Base-by-base conservation (phyloP, 306 rosid species). In the Prinsepia uniflora region DNA sequence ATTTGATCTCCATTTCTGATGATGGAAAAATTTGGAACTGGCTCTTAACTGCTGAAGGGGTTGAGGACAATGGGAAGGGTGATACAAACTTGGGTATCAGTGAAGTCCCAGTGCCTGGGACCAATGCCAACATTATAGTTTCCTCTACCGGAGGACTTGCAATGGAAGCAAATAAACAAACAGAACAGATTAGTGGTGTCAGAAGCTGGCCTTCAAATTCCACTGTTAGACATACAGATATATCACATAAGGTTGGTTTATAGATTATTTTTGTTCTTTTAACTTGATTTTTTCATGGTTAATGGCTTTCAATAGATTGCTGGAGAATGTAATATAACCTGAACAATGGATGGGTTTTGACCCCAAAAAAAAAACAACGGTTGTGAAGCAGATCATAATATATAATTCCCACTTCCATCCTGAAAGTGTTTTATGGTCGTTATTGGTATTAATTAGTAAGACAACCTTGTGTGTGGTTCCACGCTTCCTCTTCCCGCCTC, bases 1-100 rank as follows among this genome's bases (percentile, higher is more conserved):
- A 80, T 76, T 81, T 89, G 89, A 78, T 95, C 77, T 95, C 97
- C 76, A 83, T 91, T 78, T 91, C 96, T 62, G 97, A 91, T 75
- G 99, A 95, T 82, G 99, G 97, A 42, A 95, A 91, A 83, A 69
- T 95, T 75, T 95, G 97, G 99, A 83, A 82, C 84, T 95, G 99
- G 99, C 88, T 91, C 63, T 77, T 89, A 85, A 89, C 96, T 74
- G 84, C 85, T 61, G 91, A 95, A 83, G 90, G 88, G 58, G 64
- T 49, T 52, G 87, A 80, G 70, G 88, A 87, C 73, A 42, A 73
- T 62, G 82, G 74, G 77, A 90, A 79, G 66, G 82, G 74, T 64
- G 86, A 82, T 39, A 65, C 78, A 74, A 80, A 76, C 69, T 71
- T 79, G 78, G 81, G 73, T 73, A 58, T 56, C 11, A 69, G 39